Base-by-base conservation (phyloP, 1,284 basidiomycete species). In the Cryptococcus jaspeensis region DNA sequence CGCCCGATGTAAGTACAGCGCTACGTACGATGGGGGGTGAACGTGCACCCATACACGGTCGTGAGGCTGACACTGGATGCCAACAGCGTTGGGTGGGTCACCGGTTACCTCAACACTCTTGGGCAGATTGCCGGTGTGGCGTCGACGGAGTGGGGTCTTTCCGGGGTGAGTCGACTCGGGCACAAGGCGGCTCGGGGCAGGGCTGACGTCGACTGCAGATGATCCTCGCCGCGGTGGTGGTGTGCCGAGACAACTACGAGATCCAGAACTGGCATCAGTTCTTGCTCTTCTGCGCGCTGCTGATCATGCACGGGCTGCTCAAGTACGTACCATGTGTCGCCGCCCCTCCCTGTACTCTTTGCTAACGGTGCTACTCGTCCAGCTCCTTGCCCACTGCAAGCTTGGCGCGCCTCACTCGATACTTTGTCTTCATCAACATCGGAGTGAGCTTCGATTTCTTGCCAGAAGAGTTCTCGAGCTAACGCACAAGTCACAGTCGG, bases 371-470 rank as follows among this genome's bases (percentile, higher is more conserved):
- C 23, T 42, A 22, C 25, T 50, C n/a, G n/a, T 32, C 48, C 25
- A 95, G 93, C 78, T 91, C 89, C 35, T 78, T 95, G 50, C 86
- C 84, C 6, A 96, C 92, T 5, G 84, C 85, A 41, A 82, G 87
- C 57, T 85, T 97, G 1, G 90, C 92, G 0, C 81, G 81, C 35
- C 78, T 95, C 61, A 89, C 92, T 1, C 83, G 82, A 52, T 83
- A 83, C 37, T 96, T 93, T 69, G 88, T 96, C 15, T 93, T 95
- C 71, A 80, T 93, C 70, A 93, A 94, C 73, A 78, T 94, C 52
- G 90, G 89, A 42, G 53, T 55, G n/a, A 36, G 48, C 50, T 11
- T 40, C 32, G 11, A 13, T 3, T 8, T 54, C 7, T 25, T 37
- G 8, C 22, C 52, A 46, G 23, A 20, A 4, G 36, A n/a, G 12